Percentiles rank a stretch among this genome's conserved stretches.
Evolutionary conservation across 495 filamentous ascomycete genomes (phyloP).

Genomic region (Wilcoxina mikolae): DNA sequence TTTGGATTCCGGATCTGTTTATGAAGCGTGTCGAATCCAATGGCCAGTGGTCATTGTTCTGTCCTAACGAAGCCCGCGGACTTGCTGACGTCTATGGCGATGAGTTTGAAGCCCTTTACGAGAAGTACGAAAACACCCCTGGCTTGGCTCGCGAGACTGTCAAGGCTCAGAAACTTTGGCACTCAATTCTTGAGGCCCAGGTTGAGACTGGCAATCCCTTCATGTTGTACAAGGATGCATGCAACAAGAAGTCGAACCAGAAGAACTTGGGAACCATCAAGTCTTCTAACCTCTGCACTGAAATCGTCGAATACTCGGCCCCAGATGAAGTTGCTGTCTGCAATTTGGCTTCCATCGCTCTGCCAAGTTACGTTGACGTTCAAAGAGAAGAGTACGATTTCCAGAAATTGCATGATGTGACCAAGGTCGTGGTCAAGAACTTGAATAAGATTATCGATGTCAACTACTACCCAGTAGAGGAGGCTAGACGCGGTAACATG

Average conservation of each 20-base stretch:
- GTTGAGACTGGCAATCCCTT: conserved; percentile 98
- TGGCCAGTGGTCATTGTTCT: conserved; percentile 91
- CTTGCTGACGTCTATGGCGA: conserved; percentile 94
- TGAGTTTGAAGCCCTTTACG: conserved; percentile 89
- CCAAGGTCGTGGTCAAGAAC: conserved; percentile 76
- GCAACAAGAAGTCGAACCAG: conserved; percentile 98
- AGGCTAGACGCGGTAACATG: conserved; percentile 89
- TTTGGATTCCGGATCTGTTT: conserved; percentile 98
- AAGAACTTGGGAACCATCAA: conserved; percentile 97
- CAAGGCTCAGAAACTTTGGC: conserved; percentile 98
- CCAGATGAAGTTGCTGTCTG: conserved; percentile 97
- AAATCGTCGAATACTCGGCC: conserved; percentile 93
- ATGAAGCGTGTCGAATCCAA: conserved; percentile 98
- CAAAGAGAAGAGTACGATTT: conserved; percentile 76
- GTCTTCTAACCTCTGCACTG: conserved; percentile 96
- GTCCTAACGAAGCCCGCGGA: conserved; percentile 86
- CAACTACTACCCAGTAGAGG: conserved; percentile 90
- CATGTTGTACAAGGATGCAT: conserved; percentile 98
- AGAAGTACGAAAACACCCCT: conserved; percentile 76
- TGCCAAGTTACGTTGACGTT: conserved; percentile 79
- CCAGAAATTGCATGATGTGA: conserved; percentile 83
- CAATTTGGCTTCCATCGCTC: conserved; percentile 86
- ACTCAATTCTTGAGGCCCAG: conserved; percentile 91
- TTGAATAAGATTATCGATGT: conserved; percentile 94
- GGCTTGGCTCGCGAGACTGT: conserved; percentile 76